phyloP scores from a whole-genome alignment of 2,329 filamentous ascomycete species.

The Verticillium tricorpus region DNA sequence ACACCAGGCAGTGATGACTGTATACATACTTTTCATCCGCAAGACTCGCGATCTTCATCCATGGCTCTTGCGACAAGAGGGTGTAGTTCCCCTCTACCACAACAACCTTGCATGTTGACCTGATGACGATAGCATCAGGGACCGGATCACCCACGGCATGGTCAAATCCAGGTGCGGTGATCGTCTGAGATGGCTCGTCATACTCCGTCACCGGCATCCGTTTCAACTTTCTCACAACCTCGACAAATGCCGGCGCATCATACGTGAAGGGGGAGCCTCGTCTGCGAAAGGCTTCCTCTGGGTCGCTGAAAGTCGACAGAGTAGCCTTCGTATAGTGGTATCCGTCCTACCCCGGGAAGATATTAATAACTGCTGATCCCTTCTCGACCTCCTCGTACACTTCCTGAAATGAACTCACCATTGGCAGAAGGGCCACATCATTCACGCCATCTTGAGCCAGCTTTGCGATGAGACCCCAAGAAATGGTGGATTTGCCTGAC shows the following conservation, averaged over 20 bases:
- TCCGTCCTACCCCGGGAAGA: conserved; percentile 19
- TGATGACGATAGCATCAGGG: conserved; percentile 15
- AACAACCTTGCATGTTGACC: conserved; percentile 38
- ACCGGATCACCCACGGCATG: conserved; percentile 45
- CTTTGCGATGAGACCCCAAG: conserved; percentile 14
- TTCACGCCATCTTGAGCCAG: conserved; percentile 10
- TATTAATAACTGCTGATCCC: neutral
- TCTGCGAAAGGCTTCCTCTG: conserved; percentile 17
- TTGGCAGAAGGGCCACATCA: conserved; percentile 18
- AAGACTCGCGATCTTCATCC: conserved; percentile 34
- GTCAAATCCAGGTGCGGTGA: conserved; percentile 40
- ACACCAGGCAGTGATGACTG: neutral
- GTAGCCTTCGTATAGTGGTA: conserved; percentile 21
- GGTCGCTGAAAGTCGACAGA: conserved; percentile 15
- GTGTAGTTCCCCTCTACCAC: conserved; percentile 49
- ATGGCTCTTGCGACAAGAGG: conserved; percentile 38
- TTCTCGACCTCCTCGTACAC: too few species aligned
- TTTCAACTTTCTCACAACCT: conserved; percentile 15
- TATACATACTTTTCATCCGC: conserved; percentile 35
- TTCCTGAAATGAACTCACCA: conserved; percentile 12
- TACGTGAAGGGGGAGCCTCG: conserved; percentile 27
- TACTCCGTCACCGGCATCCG: conserved; percentile 16
- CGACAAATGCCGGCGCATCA: conserved; percentile 18
- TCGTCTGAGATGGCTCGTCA: conserved; percentile 9
- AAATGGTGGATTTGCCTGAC: conserved; percentile 23